Evolutionary conservation across 2,329 filamentous ascomycete species (phyloP).

Genomic region (Trichophyton simii): DNA sequence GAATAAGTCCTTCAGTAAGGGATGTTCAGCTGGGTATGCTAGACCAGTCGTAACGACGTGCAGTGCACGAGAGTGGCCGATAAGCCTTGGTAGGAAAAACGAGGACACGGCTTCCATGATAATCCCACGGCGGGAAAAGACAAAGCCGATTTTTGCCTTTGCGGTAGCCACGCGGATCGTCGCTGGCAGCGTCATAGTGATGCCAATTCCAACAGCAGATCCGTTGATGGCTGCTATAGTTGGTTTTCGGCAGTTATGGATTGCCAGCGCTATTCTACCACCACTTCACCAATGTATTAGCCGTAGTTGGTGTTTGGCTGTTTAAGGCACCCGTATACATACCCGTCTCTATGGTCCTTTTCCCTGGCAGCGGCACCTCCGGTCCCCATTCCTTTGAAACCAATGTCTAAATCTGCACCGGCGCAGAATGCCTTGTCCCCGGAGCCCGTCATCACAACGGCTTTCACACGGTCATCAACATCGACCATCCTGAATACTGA

Average conservation of each 20-base stretch:
- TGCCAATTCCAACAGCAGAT: slow-evolving; percentile 45
- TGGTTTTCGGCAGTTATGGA: slow-evolving; percentile 45
- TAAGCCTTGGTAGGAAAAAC: slow-evolving; percentile 58
- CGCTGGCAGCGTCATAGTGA: slow-evolving; percentile 48
- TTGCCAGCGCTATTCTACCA: slow-evolving; percentile 39
- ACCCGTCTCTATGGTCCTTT: slow-evolving; percentile 44
- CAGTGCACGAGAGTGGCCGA: slow-evolving; percentile 52
- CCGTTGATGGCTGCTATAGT: slow-evolving; percentile 45
- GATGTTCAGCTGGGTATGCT: slow-evolving; percentile 43
- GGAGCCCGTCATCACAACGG: slow-evolving; percentile 42
- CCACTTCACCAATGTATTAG: slow-evolving; percentile 15
- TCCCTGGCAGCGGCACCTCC: slow-evolving; percentile 28
- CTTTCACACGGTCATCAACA: slow-evolving; percentile 43
- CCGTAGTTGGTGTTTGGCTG: background rate
- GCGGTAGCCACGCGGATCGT: slow-evolving; percentile 45
- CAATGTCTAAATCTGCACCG: slow-evolving; percentile 44
- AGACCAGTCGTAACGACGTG: slow-evolving; percentile 55
- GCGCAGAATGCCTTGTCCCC: slow-evolving; percentile 41
- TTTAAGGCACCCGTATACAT: slow-evolving; percentile 9
- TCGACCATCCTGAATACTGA: slow-evolving; percentile 37
- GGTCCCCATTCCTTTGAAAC: slow-evolving; percentile 27
- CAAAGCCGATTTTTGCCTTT: slow-evolving; percentile 57
- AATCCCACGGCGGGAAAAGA: slow-evolving; percentile 58
- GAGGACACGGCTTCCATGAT: slow-evolving; percentile 60
- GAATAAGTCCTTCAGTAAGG: slow-evolving; percentile 49